Base-by-base conservation (phyloP, 2,329 filamentous ascomycete species). In the Fusarium devonianum region DNA sequence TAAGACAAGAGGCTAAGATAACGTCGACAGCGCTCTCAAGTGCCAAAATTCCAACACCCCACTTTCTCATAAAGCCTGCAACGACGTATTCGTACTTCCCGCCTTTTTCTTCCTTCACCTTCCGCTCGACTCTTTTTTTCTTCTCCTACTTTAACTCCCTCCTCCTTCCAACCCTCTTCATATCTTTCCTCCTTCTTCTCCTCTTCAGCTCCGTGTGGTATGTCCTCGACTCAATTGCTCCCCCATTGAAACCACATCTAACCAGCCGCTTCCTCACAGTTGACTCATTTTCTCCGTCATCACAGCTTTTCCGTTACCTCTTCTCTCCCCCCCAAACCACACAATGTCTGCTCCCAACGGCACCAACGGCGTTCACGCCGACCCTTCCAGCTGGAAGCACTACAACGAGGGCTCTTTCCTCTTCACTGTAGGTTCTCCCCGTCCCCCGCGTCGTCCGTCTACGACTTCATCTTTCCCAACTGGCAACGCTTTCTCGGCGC, bases 321-420 rank as follows among this genome's bases (percentile, higher is more conserved):
- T 42, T 25, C 42, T 25, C 40, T 54, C 48, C 44, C 47, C 58
- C 47, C 51, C 56, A 63, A 63, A 58, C 54, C 41, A 75, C 79
- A 85, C 71, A 77, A 88, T 88, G 85, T 74, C 77, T 72, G 67
- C 73, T 61, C 60, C 76, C 72, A 70, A 71, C 60, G 75, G 75
- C 67, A 55, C 66, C 64, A 70, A 75, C 69, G 75, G 71, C 67
- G 64, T 68, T 39, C 60, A 67, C 54, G 67, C 60, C 64, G 57
- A 65, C 30, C 63, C 65, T 40, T 55, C 49, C 25, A 61, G 67
- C 58, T 73, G 72, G 71, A 73, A 70, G 67, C 77, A 79, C 73
- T 76, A 80, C 73, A 83, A 85, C 65, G 73, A 80, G 71, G 87
- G 86, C 60, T 89, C 85, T 67, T 93, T 93, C 80, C 84, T 93